Conservation (phyloP, 176 grass and related monocot species). For the Cymbopogon citratus region DNA sequence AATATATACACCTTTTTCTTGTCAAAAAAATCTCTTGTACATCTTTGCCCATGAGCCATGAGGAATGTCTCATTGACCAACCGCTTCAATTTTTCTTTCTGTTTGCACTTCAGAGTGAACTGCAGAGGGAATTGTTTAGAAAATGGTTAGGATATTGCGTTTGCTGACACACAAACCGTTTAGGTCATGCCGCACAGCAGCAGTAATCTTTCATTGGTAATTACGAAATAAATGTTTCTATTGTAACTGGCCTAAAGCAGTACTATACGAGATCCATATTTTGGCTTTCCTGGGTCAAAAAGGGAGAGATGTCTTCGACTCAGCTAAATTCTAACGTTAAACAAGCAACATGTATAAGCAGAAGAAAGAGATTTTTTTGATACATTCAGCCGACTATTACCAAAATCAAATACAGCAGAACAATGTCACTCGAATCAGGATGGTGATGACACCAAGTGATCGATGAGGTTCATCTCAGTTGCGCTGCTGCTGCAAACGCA, state of each 20-base stretch:
- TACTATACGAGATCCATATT: background rate
- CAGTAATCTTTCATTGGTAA: too few relatives aligned
- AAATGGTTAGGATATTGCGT: background rate
- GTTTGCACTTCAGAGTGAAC: background rate
- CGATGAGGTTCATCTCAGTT: background rate
- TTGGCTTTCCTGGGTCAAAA: background rate
- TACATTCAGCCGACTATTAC: background rate
- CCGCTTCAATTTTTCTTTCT: background rate
- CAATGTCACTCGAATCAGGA: background rate
- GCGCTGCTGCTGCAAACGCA: conserved; percentile 4
- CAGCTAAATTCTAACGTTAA: background rate
- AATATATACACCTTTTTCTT: background rate
- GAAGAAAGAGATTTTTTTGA: background rate
- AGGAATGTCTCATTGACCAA: background rate
- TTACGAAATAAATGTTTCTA: too few relatives aligned
- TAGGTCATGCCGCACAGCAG: too few relatives aligned
- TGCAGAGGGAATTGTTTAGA: background rate
- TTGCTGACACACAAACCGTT: too few relatives aligned
- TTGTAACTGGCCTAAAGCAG: too few relatives aligned
- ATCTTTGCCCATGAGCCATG: background rate
- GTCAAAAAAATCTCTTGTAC: background rate
- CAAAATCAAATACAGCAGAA: background rate
- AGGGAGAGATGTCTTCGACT: background rate
- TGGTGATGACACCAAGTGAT: background rate
- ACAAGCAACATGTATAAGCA: background rate